Evolutionary conservation across 108 stramenopile species (phyloP).

Genomic region (Asterionellopsis glacialis): DNA sequence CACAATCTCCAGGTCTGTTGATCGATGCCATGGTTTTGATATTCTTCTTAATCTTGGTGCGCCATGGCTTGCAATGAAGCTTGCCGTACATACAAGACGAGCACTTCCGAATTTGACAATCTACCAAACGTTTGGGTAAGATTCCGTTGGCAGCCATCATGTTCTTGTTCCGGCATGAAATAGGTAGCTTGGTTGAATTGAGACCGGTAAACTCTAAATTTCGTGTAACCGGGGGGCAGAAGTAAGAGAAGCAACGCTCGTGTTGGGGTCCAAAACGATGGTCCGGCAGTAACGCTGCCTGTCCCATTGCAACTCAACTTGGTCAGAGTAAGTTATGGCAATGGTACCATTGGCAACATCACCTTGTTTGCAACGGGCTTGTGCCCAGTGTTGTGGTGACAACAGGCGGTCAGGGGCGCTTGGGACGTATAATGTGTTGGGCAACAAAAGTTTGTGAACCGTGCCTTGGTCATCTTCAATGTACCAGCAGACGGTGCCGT

Average conservation of each 20-base stretch:
- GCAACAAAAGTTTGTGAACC: constrained; percentile 18
- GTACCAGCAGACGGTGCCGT: constrained; percentile 9
- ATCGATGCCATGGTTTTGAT: background rate
- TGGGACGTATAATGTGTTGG: constrained; percentile 30
- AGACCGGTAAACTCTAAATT: constrained; percentile 27
- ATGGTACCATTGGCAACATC: constrained; percentile 1
- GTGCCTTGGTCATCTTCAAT: constrained; percentile 25
- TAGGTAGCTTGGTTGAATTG: constrained; percentile 11
- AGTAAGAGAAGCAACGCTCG: constrained; percentile 2
- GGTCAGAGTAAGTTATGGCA: background rate
- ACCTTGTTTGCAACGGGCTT: constrained; percentile 2
- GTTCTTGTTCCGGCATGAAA: constrained; percentile 21
- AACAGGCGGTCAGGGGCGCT: constrained; percentile 1
- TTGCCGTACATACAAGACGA: constrained; percentile 27
- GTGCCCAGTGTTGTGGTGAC: constrained; percentile 27
- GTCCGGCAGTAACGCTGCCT: constrained; percentile 18
- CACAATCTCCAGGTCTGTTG: constrained; percentile 25
- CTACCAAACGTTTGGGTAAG: constrained; percentile 18
- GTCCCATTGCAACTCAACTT: background rate
- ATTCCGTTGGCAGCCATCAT: constrained; percentile 13
- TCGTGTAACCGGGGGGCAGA: no score
- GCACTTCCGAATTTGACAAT: constrained; percentile 19
- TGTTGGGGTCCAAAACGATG: constrained; percentile 28
- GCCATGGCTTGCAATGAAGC: constrained; percentile 19
- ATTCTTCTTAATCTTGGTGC: background rate